Conservation (phyloP, 225 moss, liverwort and hornwort genomes). For the Marchantia paleacea region DNA sequence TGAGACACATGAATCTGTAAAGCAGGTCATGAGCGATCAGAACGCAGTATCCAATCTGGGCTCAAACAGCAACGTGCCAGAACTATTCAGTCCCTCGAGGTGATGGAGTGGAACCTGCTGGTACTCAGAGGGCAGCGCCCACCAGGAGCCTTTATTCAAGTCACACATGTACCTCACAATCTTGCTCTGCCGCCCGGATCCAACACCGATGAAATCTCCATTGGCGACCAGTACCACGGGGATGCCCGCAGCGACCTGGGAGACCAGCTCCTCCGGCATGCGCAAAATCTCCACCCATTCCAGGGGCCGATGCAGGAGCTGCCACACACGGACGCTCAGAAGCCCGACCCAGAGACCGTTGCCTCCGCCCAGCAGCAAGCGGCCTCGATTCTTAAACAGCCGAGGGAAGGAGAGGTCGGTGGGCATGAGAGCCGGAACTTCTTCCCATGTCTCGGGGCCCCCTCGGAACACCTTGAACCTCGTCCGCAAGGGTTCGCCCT, state of each 20-base stretch:
- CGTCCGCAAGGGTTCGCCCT: conserved; percentile 14
- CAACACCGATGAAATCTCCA: conserved; percentile 38
- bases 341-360: conserved; percentile 33
- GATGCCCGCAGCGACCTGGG: conserved; percentile 18
- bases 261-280: conserved; percentile 40
- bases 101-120: conserved; percentile 30
- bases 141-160: conserved; percentile 31
- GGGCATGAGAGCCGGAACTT: conserved; percentile 32
- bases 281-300: conserved; percentile 42
- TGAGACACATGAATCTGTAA: background rate
- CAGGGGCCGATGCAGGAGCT: conserved; percentile 19
- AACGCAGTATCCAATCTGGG: conserved; percentile 30
- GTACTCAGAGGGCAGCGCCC: conserved; percentile 38
- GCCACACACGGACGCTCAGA: conserved; percentile 38
- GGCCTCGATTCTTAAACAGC: background rate
- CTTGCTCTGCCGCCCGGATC: conserved; percentile 33
- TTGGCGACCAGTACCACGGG: conserved; percentile 33
- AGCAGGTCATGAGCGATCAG: too few relatives aligned
- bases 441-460: conserved; percentile 33
- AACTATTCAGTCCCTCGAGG: conserved; percentile 37
- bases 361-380: conserved; percentile 36
- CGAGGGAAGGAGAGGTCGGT: conserved; percentile 32
- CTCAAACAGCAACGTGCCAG: conserved; percentile 34
- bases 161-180: conserved; percentile 43
- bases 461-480: conserved; percentile 32